Evolutionary conservation across 2,329 filamentous ascomycete genomes (phyloP).

Genomic region (Drechslerella coelobrocha): DNA sequence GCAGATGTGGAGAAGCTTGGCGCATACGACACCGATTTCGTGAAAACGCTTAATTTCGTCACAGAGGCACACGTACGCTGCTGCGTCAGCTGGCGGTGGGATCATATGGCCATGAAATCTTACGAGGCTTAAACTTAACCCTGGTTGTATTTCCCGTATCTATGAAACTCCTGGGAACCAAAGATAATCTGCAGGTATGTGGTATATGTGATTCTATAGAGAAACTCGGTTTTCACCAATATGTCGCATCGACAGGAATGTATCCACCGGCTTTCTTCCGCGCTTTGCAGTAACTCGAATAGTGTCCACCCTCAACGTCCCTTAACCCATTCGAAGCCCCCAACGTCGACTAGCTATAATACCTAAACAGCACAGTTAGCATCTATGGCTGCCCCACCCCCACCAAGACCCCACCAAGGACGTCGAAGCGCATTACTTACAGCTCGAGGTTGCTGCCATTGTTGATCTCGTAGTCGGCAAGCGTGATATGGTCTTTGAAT

Average conservation of each 20-base stretch:
- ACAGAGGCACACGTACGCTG: slow-evolving; percentile 28
- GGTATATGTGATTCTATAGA: too few species aligned
- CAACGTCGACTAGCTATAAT: slow-evolving; percentile 15
- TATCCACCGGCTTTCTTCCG: too few species aligned
- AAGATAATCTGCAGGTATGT: slow-evolving; percentile 17
- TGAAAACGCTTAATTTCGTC: not conserved
- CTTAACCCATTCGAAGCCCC: too few species aligned
- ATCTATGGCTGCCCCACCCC: not conserved
- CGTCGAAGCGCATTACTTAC: slow-evolving; percentile 34
- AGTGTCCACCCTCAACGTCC: too few species aligned
- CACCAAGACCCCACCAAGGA: slow-evolving; percentile 5
- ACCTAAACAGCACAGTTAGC: slow-evolving; percentile 31
- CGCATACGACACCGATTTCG: not conserved
- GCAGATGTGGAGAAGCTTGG: slow-evolving; percentile 18
- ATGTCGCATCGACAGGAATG: too few species aligned
- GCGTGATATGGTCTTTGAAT: slow-evolving; percentile 55
- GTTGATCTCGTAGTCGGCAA: slow-evolving; percentile 55
- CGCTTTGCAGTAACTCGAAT: too few species aligned
- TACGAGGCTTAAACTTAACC: not conserved
- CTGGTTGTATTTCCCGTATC: not conserved
- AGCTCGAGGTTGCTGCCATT: slow-evolving; percentile 54
- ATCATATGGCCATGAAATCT: not conserved
- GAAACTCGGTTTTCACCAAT: too few species aligned
- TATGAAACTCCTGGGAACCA: not conserved
- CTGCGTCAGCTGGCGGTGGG: slow-evolving; percentile 38